Evolutionary conservation across 129 eudicot genomes (phyloP).

Genomic region (Helichrysum umbraculigerum): DNA sequence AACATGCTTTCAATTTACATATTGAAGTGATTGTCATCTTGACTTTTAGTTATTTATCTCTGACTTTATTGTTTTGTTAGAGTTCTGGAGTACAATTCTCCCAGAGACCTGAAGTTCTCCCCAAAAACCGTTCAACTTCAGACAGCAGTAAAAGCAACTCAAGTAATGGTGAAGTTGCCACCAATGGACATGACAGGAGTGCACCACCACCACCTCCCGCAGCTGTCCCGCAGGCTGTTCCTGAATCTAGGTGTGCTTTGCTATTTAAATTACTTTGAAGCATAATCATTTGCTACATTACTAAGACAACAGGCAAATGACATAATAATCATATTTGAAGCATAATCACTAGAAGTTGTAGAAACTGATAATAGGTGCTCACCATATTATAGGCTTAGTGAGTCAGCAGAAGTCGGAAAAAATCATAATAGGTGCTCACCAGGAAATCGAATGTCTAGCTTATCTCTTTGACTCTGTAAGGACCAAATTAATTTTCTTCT

Average conservation of each 20-base stretch:
- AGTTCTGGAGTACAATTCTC: constrained; percentile 94
- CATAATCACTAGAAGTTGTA: too few relatives aligned
- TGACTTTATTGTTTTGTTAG: constrained; percentile 41
- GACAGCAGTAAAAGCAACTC: constrained; percentile 48
- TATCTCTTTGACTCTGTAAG: neutral
- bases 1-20: neutral
- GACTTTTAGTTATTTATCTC: constrained; percentile 3
- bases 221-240: constrained; percentile 43
- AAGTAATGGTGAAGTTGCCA: constrained; percentile 45
- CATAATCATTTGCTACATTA: neutral
- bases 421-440: neutral
- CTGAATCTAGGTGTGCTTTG: constrained; percentile 75
- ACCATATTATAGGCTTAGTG: neutral
- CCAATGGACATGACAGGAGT: constrained; percentile 52
- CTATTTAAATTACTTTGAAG: neutral
- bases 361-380: neutral
- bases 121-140: constrained; percentile 40
- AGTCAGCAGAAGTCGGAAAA: neutral
- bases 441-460: neutral
- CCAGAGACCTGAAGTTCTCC: constrained; percentile 49
- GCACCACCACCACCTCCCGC: constrained; percentile 48
- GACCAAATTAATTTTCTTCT: neutral
- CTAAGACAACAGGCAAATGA: neutral
- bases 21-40: neutral
- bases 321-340: neutral